Evolutionary conservation across 2,329 filamentous ascomycete species (phyloP).

Genomic region (Venturia carpophila): DNA sequence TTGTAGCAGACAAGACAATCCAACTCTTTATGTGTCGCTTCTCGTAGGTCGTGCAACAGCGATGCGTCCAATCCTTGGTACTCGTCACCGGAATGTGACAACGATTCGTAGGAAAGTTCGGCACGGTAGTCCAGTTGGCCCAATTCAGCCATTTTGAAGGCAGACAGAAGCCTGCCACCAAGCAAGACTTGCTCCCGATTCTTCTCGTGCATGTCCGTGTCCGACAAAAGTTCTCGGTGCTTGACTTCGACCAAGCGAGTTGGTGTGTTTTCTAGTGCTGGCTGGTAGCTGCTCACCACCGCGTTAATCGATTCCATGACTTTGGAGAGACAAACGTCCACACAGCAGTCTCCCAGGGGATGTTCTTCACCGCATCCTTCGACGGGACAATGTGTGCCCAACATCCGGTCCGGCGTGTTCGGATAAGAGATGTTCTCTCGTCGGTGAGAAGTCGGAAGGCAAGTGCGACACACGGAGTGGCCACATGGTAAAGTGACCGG

Average conservation of each 20-base stretch:
- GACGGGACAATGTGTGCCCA: slow-evolving; percentile 70
- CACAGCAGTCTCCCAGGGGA: slow-evolving; percentile 64
- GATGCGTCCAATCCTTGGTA: slow-evolving; percentile 39
- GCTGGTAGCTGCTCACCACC: slow-evolving; percentile 18
- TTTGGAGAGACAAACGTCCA: slow-evolving; percentile 70
- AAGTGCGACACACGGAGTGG: slow-evolving; percentile 65
- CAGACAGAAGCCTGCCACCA: slow-evolving; percentile 56
- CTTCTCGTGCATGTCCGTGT: background rate
- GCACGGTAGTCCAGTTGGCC: slow-evolving; percentile 52
- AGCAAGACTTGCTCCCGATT: slow-evolving; percentile 31
- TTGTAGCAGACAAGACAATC: slow-evolving; percentile 87
- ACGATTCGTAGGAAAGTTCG: slow-evolving; percentile 45
- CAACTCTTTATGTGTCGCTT: slow-evolving; percentile 58
- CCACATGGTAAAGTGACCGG: slow-evolving; percentile 78
- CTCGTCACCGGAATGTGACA: slow-evolving; percentile 31
- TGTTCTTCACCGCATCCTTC: slow-evolving; percentile 60
- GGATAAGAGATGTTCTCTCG: slow-evolving; percentile 73
- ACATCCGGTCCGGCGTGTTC: slow-evolving; percentile 54
- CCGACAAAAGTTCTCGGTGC: background rate
- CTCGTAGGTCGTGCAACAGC: slow-evolving; percentile 52
- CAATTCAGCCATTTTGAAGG: slow-evolving; percentile 56
- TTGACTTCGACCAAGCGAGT: slow-evolving; percentile 37
- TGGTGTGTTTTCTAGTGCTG: slow-evolving; percentile 27
- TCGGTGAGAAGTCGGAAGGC: slow-evolving; percentile 58
- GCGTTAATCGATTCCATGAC: slow-evolving; percentile 47